phyloP scores from a whole-genome alignment of 1,139 yeast genomes.

The Zygoascus sp. region DNA sequence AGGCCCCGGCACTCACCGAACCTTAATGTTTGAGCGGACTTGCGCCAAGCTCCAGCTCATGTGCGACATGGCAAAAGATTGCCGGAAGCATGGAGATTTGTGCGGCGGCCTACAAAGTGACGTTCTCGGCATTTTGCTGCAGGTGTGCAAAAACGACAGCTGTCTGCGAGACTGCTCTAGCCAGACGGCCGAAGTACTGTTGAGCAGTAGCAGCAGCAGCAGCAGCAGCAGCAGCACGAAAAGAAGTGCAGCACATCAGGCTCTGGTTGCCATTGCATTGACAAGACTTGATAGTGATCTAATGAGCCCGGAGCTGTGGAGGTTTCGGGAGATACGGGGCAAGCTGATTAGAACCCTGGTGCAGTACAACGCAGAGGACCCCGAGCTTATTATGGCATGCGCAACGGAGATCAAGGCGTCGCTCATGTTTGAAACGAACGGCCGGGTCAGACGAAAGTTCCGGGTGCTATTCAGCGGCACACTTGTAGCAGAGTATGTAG shows the following conservation, averaged over 20 bases:
- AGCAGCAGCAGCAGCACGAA: too few relatives aligned
- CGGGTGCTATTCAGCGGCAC: slow-evolving; percentile 1
- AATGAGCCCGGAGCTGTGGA: slow-evolving; percentile 8
- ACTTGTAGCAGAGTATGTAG: background rate
- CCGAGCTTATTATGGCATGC: slow-evolving; percentile 12
- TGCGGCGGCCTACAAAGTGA: slow-evolving; percentile 9
- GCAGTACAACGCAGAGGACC: background rate
- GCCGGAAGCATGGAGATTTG: background rate
- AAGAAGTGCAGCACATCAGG: too few relatives aligned
- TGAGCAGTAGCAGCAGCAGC: too few relatives aligned
- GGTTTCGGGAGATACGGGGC: slow-evolving; percentile 20
- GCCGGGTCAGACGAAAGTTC: slow-evolving; percentile 14
- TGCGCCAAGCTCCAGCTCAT: background rate
- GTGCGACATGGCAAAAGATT: background rate
- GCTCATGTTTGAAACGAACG: slow-evolving; percentile 14
- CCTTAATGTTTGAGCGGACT: background rate
- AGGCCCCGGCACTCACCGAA: background rate
- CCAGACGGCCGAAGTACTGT: too few relatives aligned
- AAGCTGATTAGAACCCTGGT: slow-evolving; percentile 17
- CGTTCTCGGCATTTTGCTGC: slow-evolving; percentile 15
- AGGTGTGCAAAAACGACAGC: slow-evolving; percentile 10
- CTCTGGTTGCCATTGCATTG: slow-evolving; percentile 10
- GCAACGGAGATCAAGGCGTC: slow-evolving; percentile 17
- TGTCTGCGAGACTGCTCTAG: too few relatives aligned
- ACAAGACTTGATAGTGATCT: slow-evolving; percentile 13